Conservation (phyloP, 2,329 filamentous ascomycete species). For the Trichoderma semiorbis region DNA sequence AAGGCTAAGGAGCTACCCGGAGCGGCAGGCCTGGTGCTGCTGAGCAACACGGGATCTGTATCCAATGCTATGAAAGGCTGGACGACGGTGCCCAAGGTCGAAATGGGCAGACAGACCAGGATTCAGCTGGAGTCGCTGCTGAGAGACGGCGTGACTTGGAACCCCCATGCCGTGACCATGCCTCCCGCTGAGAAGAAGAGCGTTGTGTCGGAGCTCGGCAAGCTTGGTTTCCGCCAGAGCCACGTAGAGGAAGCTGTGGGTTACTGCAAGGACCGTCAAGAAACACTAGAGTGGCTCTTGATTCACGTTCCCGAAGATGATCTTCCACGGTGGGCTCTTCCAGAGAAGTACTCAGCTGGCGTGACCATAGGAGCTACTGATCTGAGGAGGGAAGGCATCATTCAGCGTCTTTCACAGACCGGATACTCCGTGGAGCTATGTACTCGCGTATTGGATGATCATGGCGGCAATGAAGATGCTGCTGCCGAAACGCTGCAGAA, state of each 20-base stretch:
- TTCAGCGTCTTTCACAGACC: constrained; percentile 75
- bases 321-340: constrained; percentile 85
- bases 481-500: constrained; percentile 79
- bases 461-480: constrained; percentile 66
- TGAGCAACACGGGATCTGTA: constrained; percentile 39
- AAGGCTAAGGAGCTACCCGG: constrained; percentile 64
- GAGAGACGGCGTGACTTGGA: constrained; percentile 79
- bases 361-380: constrained; percentile 82
- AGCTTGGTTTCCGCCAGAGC: constrained; percentile 82
- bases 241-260: constrained; percentile 85
- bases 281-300: constrained; percentile 91
- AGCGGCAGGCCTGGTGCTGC: constrained; percentile 53
- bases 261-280: constrained; percentile 86
- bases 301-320: constrained; percentile 98
- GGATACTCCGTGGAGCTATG: constrained; percentile 87
- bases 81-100: constrained; percentile 82
- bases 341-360: constrained; percentile 86
- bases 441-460: constrained; percentile 69
- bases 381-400: constrained; percentile 72
- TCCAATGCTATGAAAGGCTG: constrained; percentile 66
- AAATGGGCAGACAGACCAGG: constrained; percentile 82
- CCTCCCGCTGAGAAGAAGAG: constrained; percentile 50
- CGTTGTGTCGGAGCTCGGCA: constrained; percentile 69
- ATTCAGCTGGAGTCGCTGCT: constrained; percentile 76
- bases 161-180: constrained; percentile 71